These are phyloP conservation scores for Trichoderma endophyticum DNA, from an alignment of 2,329 filamentous ascomycete species.

Conservation along the genomic window DNA sequence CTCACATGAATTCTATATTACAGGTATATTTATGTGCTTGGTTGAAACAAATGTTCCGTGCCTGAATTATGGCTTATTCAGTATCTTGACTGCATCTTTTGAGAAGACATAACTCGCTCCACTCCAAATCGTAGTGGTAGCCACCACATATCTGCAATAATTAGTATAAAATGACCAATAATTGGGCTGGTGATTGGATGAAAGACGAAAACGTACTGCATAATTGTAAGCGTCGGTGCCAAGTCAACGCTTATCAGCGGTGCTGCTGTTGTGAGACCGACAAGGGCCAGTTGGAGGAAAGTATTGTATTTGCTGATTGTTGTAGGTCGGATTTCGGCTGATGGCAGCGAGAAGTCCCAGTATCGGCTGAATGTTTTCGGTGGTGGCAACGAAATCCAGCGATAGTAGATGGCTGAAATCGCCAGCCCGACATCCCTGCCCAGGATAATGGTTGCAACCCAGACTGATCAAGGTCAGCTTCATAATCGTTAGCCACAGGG, in stretches of 20 bases:
- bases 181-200: neutral
- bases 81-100: constrained; percentile 87
- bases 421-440: constrained; percentile 82
- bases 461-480: constrained; percentile 50
- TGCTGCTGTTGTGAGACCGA: constrained; percentile 78
- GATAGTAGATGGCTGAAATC: constrained; percentile 87
- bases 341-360: constrained; percentile 95
- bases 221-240: constrained; percentile 51
- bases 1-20: constrained; percentile 1
- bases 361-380: constrained; percentile 91
- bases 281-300: constrained; percentile 80
- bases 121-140: constrained; percentile 80
- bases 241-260: constrained; percentile 67
- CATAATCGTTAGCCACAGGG: neutral
- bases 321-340: constrained; percentile 78
- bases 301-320: constrained; percentile 91
- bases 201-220: constrained; percentile 54
- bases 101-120: constrained; percentile 88
- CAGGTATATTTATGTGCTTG: neutral
- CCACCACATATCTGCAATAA: neutral
- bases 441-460: constrained; percentile 85
- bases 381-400: constrained; percentile 88
- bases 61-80: constrained; percentile 11
- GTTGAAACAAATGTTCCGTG: neutral
- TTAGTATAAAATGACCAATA: neutral